These are phyloP conservation scores for Yamadazyma conglobata DNA, from an alignment of 1,139 yeast species.

Conservation along the genomic window DNA sequence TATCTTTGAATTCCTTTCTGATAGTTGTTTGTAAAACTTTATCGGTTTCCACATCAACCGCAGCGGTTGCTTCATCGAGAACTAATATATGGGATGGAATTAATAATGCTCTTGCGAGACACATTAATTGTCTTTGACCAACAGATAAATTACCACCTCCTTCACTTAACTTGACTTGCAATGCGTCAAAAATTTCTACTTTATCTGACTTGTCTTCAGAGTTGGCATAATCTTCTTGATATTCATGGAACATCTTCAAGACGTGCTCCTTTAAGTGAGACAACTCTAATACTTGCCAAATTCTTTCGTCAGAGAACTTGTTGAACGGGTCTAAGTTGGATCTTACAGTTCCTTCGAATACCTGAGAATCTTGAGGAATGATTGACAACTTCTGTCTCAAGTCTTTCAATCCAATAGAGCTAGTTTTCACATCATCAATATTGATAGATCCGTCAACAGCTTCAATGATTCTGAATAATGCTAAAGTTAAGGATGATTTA, in stretches of 20 bases:
- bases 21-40: conserved; percentile 82
- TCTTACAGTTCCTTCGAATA: conserved; percentile 86
- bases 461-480: conserved; percentile 87
- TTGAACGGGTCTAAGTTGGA: conserved; percentile 86
- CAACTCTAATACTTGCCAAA: conserved; percentile 83
- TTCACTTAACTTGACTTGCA: conserved; percentile 66
- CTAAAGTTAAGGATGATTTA: conserved; percentile 85
- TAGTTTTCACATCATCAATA: conserved; percentile 71
- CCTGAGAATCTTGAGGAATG: conserved; percentile 97
- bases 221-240: conserved; percentile 23
- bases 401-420: conserved; percentile 73
- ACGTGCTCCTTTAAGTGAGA: conserved; percentile 83
- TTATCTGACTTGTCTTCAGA: conserved; percentile 13
- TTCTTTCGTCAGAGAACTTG: conserved; percentile 63
- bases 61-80: conserved; percentile 96
- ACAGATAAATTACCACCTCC: conserved; percentile 88
- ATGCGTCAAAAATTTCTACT: conserved; percentile 22
- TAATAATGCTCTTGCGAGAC: conserved; percentile 83
- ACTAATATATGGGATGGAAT: conserved; percentile 77
- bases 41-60: conserved; percentile 96
- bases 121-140: conserved; percentile 90
- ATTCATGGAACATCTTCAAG: conserved; percentile 47
- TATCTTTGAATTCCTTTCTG: conserved; percentile 75
- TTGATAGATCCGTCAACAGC: conserved; percentile 64
- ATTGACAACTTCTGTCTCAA: conserved; percentile 82